A percentile compares a stretch with the other conserved stretches of the same genome.
These are phyloP conservation scores for Przewalskia tangutica DNA, from an alignment of 257 asterid genomes.

Conservation along the genomic window DNA sequence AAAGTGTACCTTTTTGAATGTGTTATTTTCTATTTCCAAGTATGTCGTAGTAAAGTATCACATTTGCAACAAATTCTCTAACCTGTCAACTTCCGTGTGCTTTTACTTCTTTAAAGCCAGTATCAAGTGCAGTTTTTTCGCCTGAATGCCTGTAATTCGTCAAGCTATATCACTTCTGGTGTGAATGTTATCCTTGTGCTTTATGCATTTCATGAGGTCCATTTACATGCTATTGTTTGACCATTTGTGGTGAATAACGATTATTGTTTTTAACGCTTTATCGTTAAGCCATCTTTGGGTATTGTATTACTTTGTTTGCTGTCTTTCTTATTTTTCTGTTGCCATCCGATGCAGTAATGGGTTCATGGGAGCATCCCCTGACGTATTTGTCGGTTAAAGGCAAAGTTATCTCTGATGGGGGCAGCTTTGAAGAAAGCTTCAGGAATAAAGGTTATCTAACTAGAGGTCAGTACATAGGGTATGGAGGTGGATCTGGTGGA, in stretches of 20 bases:
- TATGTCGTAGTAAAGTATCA: not conserved
- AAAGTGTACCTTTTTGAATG: not conserved
- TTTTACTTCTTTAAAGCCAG: not conserved
- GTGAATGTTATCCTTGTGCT: not conserved
- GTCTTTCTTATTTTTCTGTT: slow-evolving; percentile 8
- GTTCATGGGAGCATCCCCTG: slow-evolving; percentile 84
- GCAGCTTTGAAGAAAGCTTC: slow-evolving; percentile 28
- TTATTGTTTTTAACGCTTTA: not conserved
- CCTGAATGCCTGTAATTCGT: not conserved
- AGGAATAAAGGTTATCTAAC: slow-evolving; percentile 15
- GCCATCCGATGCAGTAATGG: slow-evolving; percentile 61
- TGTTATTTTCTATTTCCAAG: not conserved
- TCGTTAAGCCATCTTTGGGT: not conserved
- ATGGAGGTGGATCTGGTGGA: slow-evolving; percentile 99
- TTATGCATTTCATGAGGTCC: not conserved
- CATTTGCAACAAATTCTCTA: not conserved
- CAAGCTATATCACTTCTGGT: not conserved
- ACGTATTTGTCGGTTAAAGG: slow-evolving; percentile 54
- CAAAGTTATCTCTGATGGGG: slow-evolving; percentile 77
- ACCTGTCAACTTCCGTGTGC: not conserved
- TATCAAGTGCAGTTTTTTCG: not conserved
- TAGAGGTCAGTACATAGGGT: slow-evolving; percentile 28
- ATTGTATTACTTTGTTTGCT: not conserved
- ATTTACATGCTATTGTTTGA: not conserved
- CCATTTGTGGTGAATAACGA: not conserved